Conservation (phyloP, 2,329 filamentous ascomycete genomes). For the Penicillium sp. region DNA sequence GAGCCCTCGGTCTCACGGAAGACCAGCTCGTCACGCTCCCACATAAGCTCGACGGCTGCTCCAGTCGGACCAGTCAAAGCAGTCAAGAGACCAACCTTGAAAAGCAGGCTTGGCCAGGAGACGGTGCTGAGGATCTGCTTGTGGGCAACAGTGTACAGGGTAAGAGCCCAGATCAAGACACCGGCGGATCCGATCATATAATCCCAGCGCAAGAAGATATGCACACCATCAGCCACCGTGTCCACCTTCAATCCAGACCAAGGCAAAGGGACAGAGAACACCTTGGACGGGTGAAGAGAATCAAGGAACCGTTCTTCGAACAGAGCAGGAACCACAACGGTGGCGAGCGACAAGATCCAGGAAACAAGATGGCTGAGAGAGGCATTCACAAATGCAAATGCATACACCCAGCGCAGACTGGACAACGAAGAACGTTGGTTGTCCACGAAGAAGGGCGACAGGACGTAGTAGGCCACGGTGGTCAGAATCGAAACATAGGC, state of each 20-base stretch:
- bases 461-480: conserved; percentile 27
- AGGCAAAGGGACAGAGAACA: conserved; percentile 39
- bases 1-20: conserved; percentile 36
- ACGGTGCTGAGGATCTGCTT: conserved; percentile 25
- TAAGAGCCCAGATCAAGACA: conserved; percentile 47
- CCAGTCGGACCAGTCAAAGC: conserved; percentile 46
- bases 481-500: conserved; percentile 46
- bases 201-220: conserved; percentile 52
- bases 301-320: conserved; percentile 33
- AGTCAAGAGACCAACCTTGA: conserved; percentile 38
- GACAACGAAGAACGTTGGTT: conserved; percentile 29
- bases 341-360: conserved; percentile 42
- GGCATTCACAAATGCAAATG: conserved; percentile 42
- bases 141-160: conserved; percentile 35
- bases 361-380: conserved; percentile 43
- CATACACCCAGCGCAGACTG: conserved; percentile 41
- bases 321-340: conserved; percentile 36
- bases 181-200: conserved; percentile 44
- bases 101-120: conserved; percentile 27
- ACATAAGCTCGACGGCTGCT: conserved; percentile 46
- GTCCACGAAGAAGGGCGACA: conserved; percentile 24
- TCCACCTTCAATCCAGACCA: conserved; percentile 32
- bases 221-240: conserved; percentile 42
- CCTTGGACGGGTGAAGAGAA: conserved; percentile 38
- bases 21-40: conserved; percentile 51